Percentiles rank a stretch among this genome's conserved stretches.
phyloP scores from a whole-genome alignment of 306 rosid species.

The Prunus armeniaca region DNA sequence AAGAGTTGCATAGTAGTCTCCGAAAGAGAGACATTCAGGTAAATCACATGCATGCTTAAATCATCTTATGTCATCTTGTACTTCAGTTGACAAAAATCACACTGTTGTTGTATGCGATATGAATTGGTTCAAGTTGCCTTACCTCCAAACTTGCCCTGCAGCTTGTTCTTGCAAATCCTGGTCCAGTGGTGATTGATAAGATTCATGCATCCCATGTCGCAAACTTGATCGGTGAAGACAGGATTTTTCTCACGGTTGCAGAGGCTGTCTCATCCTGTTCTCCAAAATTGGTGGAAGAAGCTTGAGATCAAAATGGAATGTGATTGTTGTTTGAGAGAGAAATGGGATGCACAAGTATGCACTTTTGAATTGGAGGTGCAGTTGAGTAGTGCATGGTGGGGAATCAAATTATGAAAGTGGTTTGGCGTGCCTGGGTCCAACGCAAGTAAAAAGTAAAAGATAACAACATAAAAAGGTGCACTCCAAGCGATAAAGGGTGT shows the following conservation, averaged over 20 bases:
- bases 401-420: constrained; percentile 13
- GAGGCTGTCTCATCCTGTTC: constrained; percentile 73
- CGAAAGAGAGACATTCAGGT: constrained; percentile 75
- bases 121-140: constrained; percentile 19
- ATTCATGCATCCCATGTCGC: constrained; percentile 58
- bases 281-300: constrained; percentile 58
- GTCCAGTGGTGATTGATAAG: constrained; percentile 73
- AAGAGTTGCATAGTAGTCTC: constrained; percentile 77
- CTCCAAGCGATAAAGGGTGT: constrained; percentile 12
- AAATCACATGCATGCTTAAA: neutral
- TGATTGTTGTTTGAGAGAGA: neutral
- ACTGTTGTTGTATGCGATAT: neutral
- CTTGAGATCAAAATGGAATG: constrained; percentile 31
- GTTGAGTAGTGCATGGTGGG: constrained; percentile 16
- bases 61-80: neutral
- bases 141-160: constrained; percentile 44
- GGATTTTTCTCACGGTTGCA: constrained; percentile 82
- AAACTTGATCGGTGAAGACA: constrained; percentile 61
- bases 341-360: constrained; percentile 14
- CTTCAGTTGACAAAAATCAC: neutral
- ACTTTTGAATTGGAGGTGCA: constrained; percentile 5
- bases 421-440: neutral
- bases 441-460: constrained; percentile 16
- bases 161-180: constrained; percentile 94
- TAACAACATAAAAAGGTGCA: constrained; percentile 26